Base-by-base conservation (phyloP, 495 filamentous ascomycete species). In the Penicillium soppii region DNA sequence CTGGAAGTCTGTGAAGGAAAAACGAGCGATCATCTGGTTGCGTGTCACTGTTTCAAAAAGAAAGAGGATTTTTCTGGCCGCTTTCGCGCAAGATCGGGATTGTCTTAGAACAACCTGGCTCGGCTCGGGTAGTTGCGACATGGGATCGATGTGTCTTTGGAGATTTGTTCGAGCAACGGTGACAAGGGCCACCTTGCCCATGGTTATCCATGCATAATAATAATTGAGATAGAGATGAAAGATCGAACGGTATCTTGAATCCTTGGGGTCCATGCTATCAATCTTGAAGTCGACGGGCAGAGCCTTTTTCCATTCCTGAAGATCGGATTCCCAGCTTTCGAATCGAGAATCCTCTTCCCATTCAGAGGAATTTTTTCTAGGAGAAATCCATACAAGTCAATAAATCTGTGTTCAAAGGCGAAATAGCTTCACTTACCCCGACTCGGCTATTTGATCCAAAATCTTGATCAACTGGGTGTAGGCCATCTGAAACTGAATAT, bases 1-100 rank as follows among this genome's bases (percentile, higher is more conserved):
- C 40, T 67, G 64, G 19, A 67, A 67, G 35, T 67, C 64, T 8
- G 64, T 67, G 35, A 67, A 67, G 3, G 64, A 67, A 15, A 67
- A 67, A 1, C 52, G 50, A 10, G 56, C 53, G 17, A 61, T 58
- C 9, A 57, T 59, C 13, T 46, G 41, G 13, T 30, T 54, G 1
- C 12, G 20, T 2, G 29, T 52, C 7, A 67, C 27, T 10, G 13
- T 46, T 16, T 67, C 62, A 35, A 62, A 63, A 1, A 65, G 33
- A 4, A 32, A 30, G 3, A 67, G 51, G 4, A 62, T 21, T 33
- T 60, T 61, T 15, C 52, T 47, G 9, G 53, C 59, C 8, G 61
- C 56, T 27, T 58, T 58, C 17, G 47, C 43, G 15, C 64, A 67
- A 17, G 36, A 32, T 35, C 26, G 22, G 3, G 63, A 47, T 15